Conservation (phyloP, 495 filamentous ascomycete genomes). For the Talaromyces adpressus region DNA sequence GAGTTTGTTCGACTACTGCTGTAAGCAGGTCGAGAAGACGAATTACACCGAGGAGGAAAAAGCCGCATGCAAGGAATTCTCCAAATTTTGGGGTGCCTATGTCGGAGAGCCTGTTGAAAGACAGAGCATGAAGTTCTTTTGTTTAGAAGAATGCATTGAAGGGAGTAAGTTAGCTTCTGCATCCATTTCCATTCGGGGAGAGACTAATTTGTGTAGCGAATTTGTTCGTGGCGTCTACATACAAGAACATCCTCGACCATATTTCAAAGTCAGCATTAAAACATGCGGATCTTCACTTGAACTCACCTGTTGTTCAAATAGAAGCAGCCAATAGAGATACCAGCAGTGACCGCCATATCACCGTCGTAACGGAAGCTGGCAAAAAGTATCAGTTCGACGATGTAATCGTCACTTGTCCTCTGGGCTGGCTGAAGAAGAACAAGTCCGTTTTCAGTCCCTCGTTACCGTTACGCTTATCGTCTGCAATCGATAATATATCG, state of each 20-base stretch:
- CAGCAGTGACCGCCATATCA: constrained; percentile 26
- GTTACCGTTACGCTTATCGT: constrained; percentile 56
- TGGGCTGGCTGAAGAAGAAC: constrained; percentile 86
- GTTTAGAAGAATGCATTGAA: constrained; percentile 90
- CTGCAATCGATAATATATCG: constrained; percentile 70
- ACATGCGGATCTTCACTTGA: constrained; percentile 54
- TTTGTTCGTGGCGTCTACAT: constrained; percentile 81
- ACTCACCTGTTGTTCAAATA: constrained; percentile 48
- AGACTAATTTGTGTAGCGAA: constrained; percentile 52
- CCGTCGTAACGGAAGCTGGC: constrained; percentile 47
- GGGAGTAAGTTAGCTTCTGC: constrained; percentile 53
- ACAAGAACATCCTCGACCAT: constrained; percentile 62
- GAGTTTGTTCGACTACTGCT: constrained; percentile 76
- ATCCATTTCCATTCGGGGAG: neutral
- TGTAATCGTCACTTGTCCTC: constrained; percentile 74
- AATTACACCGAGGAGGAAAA: constrained; percentile 45
- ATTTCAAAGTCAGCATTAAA: constrained; percentile 58
- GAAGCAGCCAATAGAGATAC: constrained; percentile 18
- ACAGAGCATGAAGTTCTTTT: constrained; percentile 90
- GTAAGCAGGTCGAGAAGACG: constrained; percentile 50
- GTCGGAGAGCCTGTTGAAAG: constrained; percentile 68
- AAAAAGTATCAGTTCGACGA: constrained; percentile 64
- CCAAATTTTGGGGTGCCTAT: constrained; percentile 80
- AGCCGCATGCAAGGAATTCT: constrained; percentile 51
- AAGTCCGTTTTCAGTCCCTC: constrained; percentile 59